phyloP scores from a whole-genome alignment of 1,284 basidiomycete species.

The Cryptococcus floricola region DNA sequence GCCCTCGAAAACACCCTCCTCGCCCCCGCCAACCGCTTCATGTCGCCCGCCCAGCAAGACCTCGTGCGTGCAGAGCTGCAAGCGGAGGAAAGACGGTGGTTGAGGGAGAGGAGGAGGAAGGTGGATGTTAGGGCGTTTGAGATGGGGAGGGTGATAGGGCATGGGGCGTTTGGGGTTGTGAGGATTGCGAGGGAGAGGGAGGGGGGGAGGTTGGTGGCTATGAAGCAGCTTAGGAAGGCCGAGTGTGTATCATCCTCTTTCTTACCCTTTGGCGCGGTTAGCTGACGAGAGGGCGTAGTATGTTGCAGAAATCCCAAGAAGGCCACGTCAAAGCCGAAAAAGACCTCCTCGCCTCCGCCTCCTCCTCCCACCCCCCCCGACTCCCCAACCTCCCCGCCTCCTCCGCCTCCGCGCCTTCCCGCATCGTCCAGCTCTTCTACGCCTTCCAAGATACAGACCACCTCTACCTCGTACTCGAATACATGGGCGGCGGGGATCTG shows the following conservation, averaged over 20 bases:
- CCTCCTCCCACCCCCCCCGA: constrained; percentile 53
- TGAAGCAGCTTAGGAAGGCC: constrained; percentile 95
- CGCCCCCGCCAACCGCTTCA: constrained; percentile 56
- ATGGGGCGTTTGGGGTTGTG: constrained; percentile 96
- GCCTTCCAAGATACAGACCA: constrained; percentile 75
- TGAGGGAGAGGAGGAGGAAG: constrained; percentile 75
- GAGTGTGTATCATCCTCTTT: constrained; percentile 52
- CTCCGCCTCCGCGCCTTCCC: constrained; percentile 67
- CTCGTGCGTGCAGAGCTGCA: constrained; percentile 70
- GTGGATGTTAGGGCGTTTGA: constrained; percentile 81
- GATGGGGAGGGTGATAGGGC: constrained; percentile 91
- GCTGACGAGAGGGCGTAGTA: constrained; percentile 46
- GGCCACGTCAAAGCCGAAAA: constrained; percentile 56
- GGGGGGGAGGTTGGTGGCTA: constrained; percentile 79
- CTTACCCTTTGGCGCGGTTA: constrained; percentile 4
- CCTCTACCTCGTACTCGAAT: constrained; percentile 89
- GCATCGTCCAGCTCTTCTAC: constrained; percentile 91
- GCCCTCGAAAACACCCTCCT: constrained; percentile 85
- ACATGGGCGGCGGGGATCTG: constrained; percentile 93
- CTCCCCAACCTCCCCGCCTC: constrained; percentile 55
- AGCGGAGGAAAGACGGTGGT: constrained; percentile 81
- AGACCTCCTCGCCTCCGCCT: constrained; percentile 43
- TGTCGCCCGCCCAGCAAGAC: constrained; percentile 67
- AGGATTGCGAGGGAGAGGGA: constrained; percentile 79
- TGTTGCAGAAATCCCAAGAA: constrained; percentile 97